phyloP scores from a whole-genome alignment of 306 rosid species.

The Phaseolus lunatus region DNA sequence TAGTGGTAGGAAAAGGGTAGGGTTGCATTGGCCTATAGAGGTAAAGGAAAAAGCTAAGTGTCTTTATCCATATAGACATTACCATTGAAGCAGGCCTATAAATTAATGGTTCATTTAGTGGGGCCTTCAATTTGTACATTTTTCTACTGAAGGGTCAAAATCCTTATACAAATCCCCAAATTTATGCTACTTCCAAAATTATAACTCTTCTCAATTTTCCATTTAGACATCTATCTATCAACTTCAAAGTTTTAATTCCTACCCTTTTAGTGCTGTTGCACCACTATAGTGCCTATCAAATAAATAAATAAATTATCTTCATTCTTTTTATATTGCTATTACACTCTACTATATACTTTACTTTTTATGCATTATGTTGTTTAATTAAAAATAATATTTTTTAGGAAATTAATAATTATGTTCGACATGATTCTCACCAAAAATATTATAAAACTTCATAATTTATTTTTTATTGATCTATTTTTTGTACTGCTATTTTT shows the following conservation, averaged over 20 bases:
- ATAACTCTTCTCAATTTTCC: neutral
- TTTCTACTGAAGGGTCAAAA: slow-evolving; percentile 57
- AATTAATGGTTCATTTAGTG: slow-evolving; percentile 41
- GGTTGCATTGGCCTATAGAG: slow-evolving; percentile 11
- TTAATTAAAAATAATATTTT: too few species aligned
- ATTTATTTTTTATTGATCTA: too few species aligned
- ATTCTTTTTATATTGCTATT: neutral
- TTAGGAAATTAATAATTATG: too few species aligned
- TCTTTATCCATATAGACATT: slow-evolving; percentile 55
- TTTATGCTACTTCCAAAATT: slow-evolving; percentile 31
- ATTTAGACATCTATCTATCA: neutral
- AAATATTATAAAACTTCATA: too few species aligned
- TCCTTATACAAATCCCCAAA: slow-evolving; percentile 54
- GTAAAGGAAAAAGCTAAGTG: slow-evolving; percentile 43
- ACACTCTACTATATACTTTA: neutral
- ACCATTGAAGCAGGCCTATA: slow-evolving; percentile 50
- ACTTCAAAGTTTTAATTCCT: neutral
- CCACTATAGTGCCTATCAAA: too few species aligned
- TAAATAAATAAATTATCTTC: too few species aligned
- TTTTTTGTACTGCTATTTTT: too few species aligned
- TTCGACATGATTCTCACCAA: too few species aligned
- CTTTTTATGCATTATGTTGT: too few species aligned
- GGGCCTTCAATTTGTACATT: slow-evolving; percentile 48
- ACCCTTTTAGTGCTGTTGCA: neutral
- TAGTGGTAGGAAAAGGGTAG: slow-evolving; percentile 39